Percentiles rank a stretch among this genome's conserved stretches.
phyloP scores from a whole-genome alignment of 2,329 filamentous ascomycete species.

The Magnaporthiopsis incrustans region DNA sequence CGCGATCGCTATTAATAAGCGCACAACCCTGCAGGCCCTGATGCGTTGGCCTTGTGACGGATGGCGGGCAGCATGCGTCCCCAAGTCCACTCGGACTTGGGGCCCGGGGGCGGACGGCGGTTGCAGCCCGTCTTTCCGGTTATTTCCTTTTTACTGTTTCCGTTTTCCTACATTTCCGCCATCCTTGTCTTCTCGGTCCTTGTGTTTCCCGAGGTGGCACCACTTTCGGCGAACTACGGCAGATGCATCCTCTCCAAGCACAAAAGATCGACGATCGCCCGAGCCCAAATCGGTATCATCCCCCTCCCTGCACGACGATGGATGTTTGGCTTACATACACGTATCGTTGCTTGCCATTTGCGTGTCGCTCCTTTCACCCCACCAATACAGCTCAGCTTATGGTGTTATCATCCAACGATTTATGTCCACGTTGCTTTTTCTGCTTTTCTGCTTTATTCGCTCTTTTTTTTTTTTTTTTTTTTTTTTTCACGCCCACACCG shows the following conservation, averaged over 20 bases:
- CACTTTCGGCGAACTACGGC: too few species aligned
- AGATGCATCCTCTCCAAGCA: too few species aligned
- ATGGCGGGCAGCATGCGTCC: too few species aligned
- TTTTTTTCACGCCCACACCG: neutral
- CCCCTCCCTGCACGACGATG: neutral
- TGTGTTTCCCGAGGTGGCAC: neutral
- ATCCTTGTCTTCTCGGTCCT: too few species aligned
- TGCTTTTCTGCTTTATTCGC: neutral
- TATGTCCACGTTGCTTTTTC: neutral
- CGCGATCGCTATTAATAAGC: conserved; percentile 6
- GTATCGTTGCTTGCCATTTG: neutral
- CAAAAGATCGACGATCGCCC: too few species aligned
- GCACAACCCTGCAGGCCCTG: neutral
- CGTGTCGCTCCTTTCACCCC: neutral
- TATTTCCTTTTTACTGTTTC: too few species aligned
- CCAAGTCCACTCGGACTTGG: neutral
- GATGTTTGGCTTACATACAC: neutral
- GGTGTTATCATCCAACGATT: neutral
- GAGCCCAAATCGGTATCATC: neutral
- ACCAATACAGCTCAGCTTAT: neutral
- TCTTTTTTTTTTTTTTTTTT: neutral
- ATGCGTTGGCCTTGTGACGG: neutral
- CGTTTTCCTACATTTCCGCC: too few species aligned
- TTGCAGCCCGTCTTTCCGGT: neutral
- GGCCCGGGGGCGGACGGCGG: too few species aligned